A percentile compares a stretch with the other conserved stretches of the same genome.
phyloP scores from a whole-genome alignment of 139 green algal species.

The Picochlorum sp. region DNA sequence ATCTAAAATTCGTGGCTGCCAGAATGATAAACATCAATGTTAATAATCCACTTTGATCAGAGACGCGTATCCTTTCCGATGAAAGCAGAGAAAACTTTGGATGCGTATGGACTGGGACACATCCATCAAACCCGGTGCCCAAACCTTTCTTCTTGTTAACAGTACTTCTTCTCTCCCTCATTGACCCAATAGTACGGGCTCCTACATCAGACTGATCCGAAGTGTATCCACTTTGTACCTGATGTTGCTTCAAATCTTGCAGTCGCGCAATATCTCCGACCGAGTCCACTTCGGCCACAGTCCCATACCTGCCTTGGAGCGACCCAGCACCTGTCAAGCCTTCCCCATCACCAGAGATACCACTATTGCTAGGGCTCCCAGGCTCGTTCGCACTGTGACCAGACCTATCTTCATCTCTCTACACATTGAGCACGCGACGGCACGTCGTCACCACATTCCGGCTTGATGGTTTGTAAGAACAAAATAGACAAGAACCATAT shows the following conservation, averaged over 20 bases:
- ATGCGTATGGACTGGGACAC: conserved; percentile 41
- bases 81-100: conserved; percentile 37
- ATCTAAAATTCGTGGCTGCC: conserved; percentile 58
- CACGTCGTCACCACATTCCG: no score
- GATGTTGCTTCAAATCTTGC: neutral
- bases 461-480: no score
- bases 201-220: conserved; percentile 18
- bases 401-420: neutral
- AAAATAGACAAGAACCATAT: no score
- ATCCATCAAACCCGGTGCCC: neutral
- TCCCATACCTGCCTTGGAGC: neutral
- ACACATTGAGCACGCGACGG: no score
- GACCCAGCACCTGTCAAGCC: no score
- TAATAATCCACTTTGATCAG: conserved; percentile 40
- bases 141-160: neutral
- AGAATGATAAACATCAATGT: conserved; percentile 70
- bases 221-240: conserved; percentile 16
- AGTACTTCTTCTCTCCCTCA: neutral
- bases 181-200: neutral
- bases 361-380: neutral
- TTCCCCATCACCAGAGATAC: neutral
- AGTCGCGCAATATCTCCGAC: no score
- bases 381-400: no score
- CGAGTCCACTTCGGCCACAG: neutral
- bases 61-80: conserved; percentile 43